Base-by-base conservation (phyloP, 2,329 filamentous ascomycete species). In the Cytospora schulzeri region DNA sequence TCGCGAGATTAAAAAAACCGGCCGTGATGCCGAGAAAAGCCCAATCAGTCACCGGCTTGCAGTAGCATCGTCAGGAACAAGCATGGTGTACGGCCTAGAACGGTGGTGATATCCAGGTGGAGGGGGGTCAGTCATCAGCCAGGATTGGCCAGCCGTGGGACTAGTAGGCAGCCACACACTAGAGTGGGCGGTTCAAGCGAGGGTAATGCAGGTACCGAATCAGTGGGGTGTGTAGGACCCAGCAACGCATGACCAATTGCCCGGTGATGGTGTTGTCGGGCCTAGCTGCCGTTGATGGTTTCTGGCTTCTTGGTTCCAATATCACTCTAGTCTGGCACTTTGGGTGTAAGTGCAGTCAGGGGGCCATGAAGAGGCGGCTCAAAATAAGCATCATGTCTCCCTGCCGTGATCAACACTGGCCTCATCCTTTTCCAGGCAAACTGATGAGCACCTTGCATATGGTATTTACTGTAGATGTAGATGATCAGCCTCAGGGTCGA, bases 31-130 rank as follows among this genome's bases (percentile, higher is more conserved):
- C 26, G 41, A 38, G 15, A 31, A 17, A 62, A 14, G 41, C 24
- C 1, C 38, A 56, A n/a, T 35, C 38, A 48, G 14, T n/a, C 48
- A 26, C 28, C 28, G 33, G 8, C 17, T 4, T 35, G 60, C 8
- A 62, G 48, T 57, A 50, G 45, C 45, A 59, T 51, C 26, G 51
- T 29, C 31, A 51, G 48, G 62, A 65, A 67, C 51, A 64, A 57
- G 59, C 35, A 50, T 64, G 54, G 62, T 52, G 62, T 29, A 51
- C 48, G 62, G 50, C n/a, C 28, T 35, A 57, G 19, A 26, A 33
- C 48, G 53, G 15, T 28, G 22, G 33, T 64, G 41, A 38, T 57
- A 41, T 28, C 58, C 50, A 45, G 22, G 55, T 50, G 33, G 38
- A 45, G 52, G 33, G n/a, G 22, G 56, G 53, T 29, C 41, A 28